These are phyloP conservation scores for Hysterangium stoloniferum DNA, from an alignment of 768 basidiomycete genomes.

Conservation along the genomic window DNA sequence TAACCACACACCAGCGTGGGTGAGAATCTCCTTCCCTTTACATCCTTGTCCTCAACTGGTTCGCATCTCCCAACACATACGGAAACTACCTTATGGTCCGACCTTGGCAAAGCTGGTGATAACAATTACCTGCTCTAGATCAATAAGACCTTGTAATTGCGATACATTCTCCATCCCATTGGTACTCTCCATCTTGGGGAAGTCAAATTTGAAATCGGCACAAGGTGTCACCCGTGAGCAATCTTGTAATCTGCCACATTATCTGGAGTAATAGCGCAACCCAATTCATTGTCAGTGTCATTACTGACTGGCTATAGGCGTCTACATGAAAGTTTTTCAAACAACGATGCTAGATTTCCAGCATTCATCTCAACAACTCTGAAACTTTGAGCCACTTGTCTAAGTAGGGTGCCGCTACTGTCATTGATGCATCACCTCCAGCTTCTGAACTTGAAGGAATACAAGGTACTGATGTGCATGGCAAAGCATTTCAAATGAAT, in stretches of 20 bases:
- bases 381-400: no score
- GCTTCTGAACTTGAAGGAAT: no score
- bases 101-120: slow-evolving; percentile 97
- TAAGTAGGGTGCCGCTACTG: no score
- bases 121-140: slow-evolving; percentile 93
- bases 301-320: no score
- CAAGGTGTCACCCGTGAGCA: slow-evolving; percentile 95
- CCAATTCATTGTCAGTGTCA: no score
- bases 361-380: no score
- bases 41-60: slow-evolving; percentile 97
- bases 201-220: slow-evolving; percentile 96
- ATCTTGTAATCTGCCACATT: no score
- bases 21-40: slow-evolving; percentile 85
- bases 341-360: no score
- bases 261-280: no score
- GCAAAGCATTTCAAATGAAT: no score
- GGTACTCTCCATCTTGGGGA: slow-evolving; percentile 75
- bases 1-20: slow-evolving; percentile 86
- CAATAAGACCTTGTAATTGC: slow-evolving; percentile 80
- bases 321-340: no score
- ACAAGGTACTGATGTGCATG: no score
- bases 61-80: slow-evolving; percentile 99
- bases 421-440: slow-evolving; percentile 88
- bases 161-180: slow-evolving; percentile 65
- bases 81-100: slow-evolving; percentile 95